Evolutionary conservation across 2,329 filamentous ascomycete genomes (phyloP), one percentile per base, ranked within the genome.

Genomic region (Hymenoscyphus occultus): DNA sequence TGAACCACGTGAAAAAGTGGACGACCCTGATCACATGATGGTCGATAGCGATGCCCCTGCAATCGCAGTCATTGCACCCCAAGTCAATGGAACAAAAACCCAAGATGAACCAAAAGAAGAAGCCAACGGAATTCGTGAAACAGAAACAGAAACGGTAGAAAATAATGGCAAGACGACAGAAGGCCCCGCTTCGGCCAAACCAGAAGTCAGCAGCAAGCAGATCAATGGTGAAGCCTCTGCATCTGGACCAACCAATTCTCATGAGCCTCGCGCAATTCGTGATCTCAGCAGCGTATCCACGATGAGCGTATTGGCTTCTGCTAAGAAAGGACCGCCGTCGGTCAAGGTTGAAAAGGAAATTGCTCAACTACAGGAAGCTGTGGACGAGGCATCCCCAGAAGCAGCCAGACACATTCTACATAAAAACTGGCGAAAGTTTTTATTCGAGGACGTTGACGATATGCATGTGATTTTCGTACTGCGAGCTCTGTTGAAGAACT

Each of bases 401-500:
- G 71, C 69, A n/a, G 65, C 67, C 1, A 69, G 72, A 67, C 42
- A 57, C 48, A 22, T 71, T 71, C 54, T 69, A 48, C 64, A 59
- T 19, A 58, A 64, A 19, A 39, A 67, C 28, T 67, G 64, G 65
- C 54, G 62, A 12, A 39, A 56, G 7, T 63, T 65, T 28, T 56
- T 74, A 3, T 74, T 74, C 45, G 64, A 65, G 5, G 62, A 48
- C 9, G 64, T 67, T 14, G 64, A 69, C 28, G 66, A 71, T 32
- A 63, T 66, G 4, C 72, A 74, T 61, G 60, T 74, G 10, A 64
- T 68, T 12, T 74, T 71, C 56, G 61, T 74, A 10, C 58, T 74
- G 4, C 66, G 72, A 19, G 71, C 71, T 31, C 68, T 70, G 10
- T 59, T 75, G 5, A 72, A 74, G 56, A 74, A 74, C 51, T 63